Conservation (phyloP, 78 protist genomes). For the Anaeramoeba ignava region DNA sequence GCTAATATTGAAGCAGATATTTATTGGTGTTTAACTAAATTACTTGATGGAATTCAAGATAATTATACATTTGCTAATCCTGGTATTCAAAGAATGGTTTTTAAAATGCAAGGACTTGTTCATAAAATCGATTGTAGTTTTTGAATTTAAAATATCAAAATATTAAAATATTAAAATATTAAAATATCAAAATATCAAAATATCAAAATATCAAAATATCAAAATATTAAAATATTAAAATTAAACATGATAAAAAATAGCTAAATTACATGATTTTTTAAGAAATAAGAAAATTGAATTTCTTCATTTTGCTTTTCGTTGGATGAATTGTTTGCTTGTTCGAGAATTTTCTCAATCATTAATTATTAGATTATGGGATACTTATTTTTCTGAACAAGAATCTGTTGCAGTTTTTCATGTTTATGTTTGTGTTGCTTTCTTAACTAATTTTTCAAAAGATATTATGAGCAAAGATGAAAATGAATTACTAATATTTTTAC, state of each 20-base stretch:
- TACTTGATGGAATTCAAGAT: conserved; percentile 70
- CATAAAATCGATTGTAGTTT: conserved; percentile 10
- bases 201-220: no score
- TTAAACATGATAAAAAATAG: conserved; percentile 6
- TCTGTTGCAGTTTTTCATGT: conserved; percentile 3
- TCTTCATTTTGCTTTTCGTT: conserved; percentile 80
- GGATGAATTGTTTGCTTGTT: conserved; percentile 91
- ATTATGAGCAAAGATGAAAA: background rate
- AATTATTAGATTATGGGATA: conserved; percentile 22
- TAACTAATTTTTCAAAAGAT: background rate
- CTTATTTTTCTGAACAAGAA: conserved; percentile 14
- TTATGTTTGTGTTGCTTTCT: conserved; percentile 5
- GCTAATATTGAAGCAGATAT: conserved; percentile 71
- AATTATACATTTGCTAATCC: conserved; percentile 81
- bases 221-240: no score
- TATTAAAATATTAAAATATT: no score
- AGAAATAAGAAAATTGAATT: conserved; percentile 40
- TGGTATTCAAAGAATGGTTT: conserved; percentile 71
- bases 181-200: no score
- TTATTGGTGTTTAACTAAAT: conserved; percentile 71
- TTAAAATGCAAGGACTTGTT: conserved; percentile 33
- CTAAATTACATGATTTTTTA: conserved; percentile 44
- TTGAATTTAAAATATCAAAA: background rate
- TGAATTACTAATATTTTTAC: background rate
- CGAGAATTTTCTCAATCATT: conserved; percentile 27